phyloP scores from a whole-genome alignment of 305 asterid species.

The Solanum hybrid region DNA sequence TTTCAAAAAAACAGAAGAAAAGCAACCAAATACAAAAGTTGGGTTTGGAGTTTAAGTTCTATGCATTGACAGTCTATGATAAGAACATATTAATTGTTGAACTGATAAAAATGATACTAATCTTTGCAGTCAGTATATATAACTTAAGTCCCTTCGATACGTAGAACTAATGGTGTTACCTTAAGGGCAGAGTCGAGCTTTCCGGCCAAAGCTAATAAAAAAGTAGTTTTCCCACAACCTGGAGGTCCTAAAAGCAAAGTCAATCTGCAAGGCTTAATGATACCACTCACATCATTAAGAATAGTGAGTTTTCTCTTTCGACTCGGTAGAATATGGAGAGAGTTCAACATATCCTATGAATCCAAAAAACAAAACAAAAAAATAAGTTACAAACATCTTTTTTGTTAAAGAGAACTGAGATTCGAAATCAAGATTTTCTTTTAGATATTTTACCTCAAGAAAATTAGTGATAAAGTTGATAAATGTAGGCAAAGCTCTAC shows the following conservation, averaged over 20 bases:
- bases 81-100: not conserved
- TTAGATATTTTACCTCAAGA: slow-evolving; percentile 31
- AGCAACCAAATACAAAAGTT: not conserved
- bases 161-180: slow-evolving; percentile 8
- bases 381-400: not conserved
- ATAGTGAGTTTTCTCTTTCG: slow-evolving; percentile 27
- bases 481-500: slow-evolving; percentile 52
- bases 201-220: slow-evolving; percentile 41
- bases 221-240: slow-evolving; percentile 38
- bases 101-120: not conserved
- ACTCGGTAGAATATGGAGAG: slow-evolving; percentile 21
- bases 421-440: not conserved
- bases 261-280: slow-evolving; percentile 39
- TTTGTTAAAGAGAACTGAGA: not conserved
- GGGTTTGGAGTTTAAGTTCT: not conserved
- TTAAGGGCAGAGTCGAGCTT: slow-evolving; percentile 27
- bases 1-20: not conserved
- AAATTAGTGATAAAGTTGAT: slow-evolving; percentile 33
- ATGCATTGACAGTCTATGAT: not conserved
- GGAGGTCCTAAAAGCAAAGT: slow-evolving; percentile 55
- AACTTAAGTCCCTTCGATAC: not conserved
- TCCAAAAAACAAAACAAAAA: not conserved
- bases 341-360: slow-evolving; percentile 19
- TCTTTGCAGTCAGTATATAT: not conserved
- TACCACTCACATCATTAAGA: slow-evolving; percentile 35